A percentile compares a stretch with the other conserved stretches of the same genome.
Evolutionary conservation across 2,329 filamentous ascomycete genomes (phyloP).

Genomic region (Aspergillus sp.): DNA sequence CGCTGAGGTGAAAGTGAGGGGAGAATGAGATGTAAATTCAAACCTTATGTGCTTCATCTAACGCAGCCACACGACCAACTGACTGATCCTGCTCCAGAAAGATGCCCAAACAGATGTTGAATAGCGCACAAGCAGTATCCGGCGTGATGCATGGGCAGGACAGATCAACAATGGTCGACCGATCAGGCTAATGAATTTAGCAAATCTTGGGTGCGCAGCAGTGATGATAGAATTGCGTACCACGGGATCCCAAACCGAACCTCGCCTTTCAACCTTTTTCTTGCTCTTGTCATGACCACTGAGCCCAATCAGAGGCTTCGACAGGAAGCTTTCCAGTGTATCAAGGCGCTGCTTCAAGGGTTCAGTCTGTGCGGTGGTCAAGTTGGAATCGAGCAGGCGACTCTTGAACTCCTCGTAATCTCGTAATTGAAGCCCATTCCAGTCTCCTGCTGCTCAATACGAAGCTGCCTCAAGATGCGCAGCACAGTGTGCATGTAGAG

Average conservation of each 20-base stretch:
- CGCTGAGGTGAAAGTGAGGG: too few relatives aligned
- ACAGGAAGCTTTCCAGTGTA: constrained; percentile 23
- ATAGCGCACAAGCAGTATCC: constrained; percentile 21
- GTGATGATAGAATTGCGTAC: neutral
- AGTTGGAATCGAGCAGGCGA: neutral
- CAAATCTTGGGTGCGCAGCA: too few relatives aligned
- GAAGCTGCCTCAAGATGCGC: constrained; percentile 57
- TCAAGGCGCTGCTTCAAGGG: constrained; percentile 21
- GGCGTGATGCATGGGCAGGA: constrained; percentile 22
- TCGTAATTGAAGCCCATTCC: constrained; percentile 50
- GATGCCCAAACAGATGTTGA: constrained; percentile 20
- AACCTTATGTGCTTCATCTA: constrained; percentile 26
- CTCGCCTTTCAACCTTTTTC: neutral
- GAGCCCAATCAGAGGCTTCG: constrained; percentile 2
- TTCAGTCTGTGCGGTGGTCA: constrained; percentile 15
- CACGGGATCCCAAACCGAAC: constrained; percentile 12
- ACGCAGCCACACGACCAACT: constrained; percentile 16
- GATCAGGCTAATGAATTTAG: constrained; percentile 1
- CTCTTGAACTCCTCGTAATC: constrained; percentile 51
- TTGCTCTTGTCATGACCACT: neutral
- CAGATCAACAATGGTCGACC: constrained; percentile 22
- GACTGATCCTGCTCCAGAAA: constrained; percentile 18
- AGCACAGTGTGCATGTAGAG: constrained; percentile 60
- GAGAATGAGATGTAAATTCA: neutral
- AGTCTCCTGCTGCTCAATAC: constrained; percentile 38